Evolutionary conservation across 2,329 filamentous ascomycete species (phyloP), one percentile per base, ranked within the genome.

Genomic region (Huntiella savannae): DNA sequence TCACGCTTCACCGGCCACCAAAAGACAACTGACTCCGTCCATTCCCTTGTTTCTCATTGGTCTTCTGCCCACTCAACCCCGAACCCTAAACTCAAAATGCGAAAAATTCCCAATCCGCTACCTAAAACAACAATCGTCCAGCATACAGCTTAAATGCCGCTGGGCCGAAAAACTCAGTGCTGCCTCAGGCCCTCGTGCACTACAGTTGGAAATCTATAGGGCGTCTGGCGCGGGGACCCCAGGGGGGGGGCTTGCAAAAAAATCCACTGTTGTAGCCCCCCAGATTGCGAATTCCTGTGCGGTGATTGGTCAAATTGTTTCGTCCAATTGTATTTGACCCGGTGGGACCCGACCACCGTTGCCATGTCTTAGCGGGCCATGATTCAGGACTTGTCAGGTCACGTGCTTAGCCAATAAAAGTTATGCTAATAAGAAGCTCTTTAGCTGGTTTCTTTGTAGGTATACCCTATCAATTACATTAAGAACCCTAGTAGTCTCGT

Each of bases 151-250:
- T 28, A 8, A 3, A 28, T 28, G 7, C 22, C 22, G 22, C 22
- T 28, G 22, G 22, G 22, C 22, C 22, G 22, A 28, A 28, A 28
- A 28, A 28, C 22, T 28, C 22, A 28, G 22, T 28, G 48, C 43
- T 49, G 48, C 48, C 48, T 49, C 44, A 49, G 48, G 48, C 48
- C 44, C 46, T 32, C 16, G 43, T 17, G 17, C 32, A 34, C 34
- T 22, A 47, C 43, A 43, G 34, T 40, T 34, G 13, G 12, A 19
- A 28, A 28, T 28, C 22, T 28, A 28, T 33, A 19, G 15, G 33
- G 12, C 15, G 33, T 28, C 22, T 28, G 22, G 6, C 22, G 22
- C 22, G 22, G 22, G 22, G 22, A 7, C 22, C 22, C 22, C 22
- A 28, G 22, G 22, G 22, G 22, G 22, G 22, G 22, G 22, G 22